Base-by-base conservation (phyloP, 305 asterid species). In the Lippia alba region DNA sequence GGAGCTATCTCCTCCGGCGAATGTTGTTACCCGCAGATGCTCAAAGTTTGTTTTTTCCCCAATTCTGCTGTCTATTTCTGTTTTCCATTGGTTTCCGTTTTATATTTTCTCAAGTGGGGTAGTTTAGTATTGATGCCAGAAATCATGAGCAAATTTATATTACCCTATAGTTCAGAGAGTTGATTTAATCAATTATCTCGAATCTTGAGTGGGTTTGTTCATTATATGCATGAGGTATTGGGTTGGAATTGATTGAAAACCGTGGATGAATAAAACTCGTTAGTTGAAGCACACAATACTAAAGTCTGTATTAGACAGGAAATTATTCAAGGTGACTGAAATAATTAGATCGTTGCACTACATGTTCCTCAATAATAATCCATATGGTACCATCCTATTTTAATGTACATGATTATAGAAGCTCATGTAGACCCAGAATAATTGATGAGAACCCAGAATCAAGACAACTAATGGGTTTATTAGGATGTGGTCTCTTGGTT, bases 21-120 rank as follows among this genome's bases (percentile, higher is more conserved):
- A 90, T 77, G 85, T 85, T 24, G 91, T 92, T 3, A 85, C 87
- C 76, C 82, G 91, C 14, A 81, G 92, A 85, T 92, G 98, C 83
- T 87, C 98, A 70, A 92, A 87, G 98, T 92, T 78, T 71, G 96
- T 70, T 76, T 49, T 55, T 61, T 32, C 61, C 33, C 34, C 45
- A 60, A 33, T 56, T 66, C 19, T 16, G 51, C 62, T 73, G 32
- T 32, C 62, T 45, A 30, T 18, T 69, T 17, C 66, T 32, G 10
- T 67, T 39, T 74, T 64, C 12, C 34, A 56, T 5, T 8, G 33
- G 24, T 3, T 9, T 67, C 39, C n/a, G 3, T 20, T 57, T 14
- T 58, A 20, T 45, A 19, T 49, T 32, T 56, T 24, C 56, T 55
- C n/a, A 36, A 49, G n/a, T 30, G 14, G 64, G 33, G 2, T 34